Percentiles rank a stretch among this genome's conserved stretches.
These are phyloP conservation scores for Pochonia chlamydosporia DNA, from an alignment of 2,329 filamentous ascomycete genomes.

Conservation along the genomic window DNA sequence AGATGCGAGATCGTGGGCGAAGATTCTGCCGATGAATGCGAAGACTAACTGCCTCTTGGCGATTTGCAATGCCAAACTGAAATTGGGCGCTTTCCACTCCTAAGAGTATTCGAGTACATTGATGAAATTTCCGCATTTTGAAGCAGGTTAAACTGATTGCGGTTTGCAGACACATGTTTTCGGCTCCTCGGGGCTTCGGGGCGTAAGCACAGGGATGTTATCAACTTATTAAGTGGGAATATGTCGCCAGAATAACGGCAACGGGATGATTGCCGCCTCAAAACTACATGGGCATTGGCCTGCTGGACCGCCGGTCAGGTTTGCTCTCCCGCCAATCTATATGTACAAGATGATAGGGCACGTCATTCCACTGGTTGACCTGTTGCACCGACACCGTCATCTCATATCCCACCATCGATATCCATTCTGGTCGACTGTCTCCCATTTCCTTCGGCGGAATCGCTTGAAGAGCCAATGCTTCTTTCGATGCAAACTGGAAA, in stretches of 20 bases:
- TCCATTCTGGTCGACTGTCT: background rate
- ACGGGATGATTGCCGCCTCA: slow-evolving; percentile 43
- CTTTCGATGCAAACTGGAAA: slow-evolving; percentile 1
- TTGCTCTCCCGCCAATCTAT: background rate
- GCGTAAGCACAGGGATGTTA: no score
- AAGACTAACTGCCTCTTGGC: no score
- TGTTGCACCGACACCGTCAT: background rate
- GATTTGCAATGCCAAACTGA: no score
- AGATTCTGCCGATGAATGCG: no score
- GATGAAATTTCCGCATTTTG: no score
- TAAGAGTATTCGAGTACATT: no score
- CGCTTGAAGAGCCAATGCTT: background rate
- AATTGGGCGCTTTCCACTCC: no score
- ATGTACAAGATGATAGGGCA: background rate
- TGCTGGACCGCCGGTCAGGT: slow-evolving; percentile 33
- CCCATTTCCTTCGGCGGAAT: background rate
- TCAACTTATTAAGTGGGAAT: no score
- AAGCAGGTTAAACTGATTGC: no score
- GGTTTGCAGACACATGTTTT: no score
- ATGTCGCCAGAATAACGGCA: background rate
- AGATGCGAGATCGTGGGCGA: no score
- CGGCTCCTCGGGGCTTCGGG: no score
- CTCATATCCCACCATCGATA: background rate
- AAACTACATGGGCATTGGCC: slow-evolving; percentile 42
- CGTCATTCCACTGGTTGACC: background rate